These are phyloP conservation scores for Ramalina peruviana DNA, from an alignment of 495 filamentous ascomycete species.

Conservation along the genomic window DNA sequence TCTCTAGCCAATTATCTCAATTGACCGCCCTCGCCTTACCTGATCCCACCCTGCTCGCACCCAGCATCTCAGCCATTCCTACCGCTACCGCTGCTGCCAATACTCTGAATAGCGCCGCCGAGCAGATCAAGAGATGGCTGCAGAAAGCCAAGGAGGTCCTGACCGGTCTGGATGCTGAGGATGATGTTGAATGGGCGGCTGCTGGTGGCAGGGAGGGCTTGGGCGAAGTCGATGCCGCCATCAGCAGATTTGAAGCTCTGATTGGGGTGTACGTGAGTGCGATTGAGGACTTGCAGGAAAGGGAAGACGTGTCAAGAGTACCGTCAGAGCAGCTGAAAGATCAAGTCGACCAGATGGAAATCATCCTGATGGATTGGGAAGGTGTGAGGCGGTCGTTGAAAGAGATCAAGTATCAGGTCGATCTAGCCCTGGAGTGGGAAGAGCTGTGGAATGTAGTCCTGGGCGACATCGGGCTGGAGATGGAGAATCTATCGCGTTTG, in stretches of 20 bases:
- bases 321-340: conserved; percentile 49
- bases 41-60: conserved; percentile 63
- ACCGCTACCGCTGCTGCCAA: conserved; percentile 65
- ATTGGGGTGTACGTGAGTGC: conserved; percentile 81
- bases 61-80: conserved; percentile 67
- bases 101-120: conserved; percentile 65
- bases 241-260: conserved; percentile 69
- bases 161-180: conserved; percentile 72
- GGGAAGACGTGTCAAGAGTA: conserved; percentile 61
- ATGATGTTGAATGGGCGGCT: conserved; percentile 95
- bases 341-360: conserved; percentile 77
- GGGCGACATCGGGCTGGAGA: conserved; percentile 82
- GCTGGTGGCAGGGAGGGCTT: conserved; percentile 81
- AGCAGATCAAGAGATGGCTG: conserved; percentile 88
- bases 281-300: conserved; percentile 74
- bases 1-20: conserved; percentile 79
- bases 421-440: conserved; percentile 97
- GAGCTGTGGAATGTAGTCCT: conserved; percentile 89
- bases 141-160: conserved; percentile 78
- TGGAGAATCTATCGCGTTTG: conserved; percentile 65
- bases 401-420: conserved; percentile 75
- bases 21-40: conserved; percentile 76
- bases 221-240: conserved; percentile 76
- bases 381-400: conserved; percentile 61
- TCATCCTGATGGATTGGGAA: conserved; percentile 69